Percentiles rank a stretch among this genome's conserved stretches.
Conservation (phyloP, 257 asterid species). For the Solanum boliviense region DNA sequence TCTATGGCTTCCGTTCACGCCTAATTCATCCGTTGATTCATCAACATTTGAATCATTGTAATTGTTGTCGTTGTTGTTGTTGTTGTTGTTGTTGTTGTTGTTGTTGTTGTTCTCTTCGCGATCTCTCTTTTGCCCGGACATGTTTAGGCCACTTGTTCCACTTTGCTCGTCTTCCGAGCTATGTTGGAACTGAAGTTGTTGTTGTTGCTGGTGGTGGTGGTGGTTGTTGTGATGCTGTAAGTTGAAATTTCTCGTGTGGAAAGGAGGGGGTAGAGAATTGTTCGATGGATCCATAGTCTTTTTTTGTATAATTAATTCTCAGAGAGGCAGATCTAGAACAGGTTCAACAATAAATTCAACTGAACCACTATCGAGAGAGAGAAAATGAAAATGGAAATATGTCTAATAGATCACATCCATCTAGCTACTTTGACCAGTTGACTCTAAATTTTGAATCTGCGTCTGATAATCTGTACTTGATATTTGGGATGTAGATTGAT, state of each 20-base stretch:
- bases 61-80: constrained; percentile 5
- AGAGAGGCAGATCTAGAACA: not conserved
- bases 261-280: constrained; percentile 59
- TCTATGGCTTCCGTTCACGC: not conserved
- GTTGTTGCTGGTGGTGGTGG: not conserved
- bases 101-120: constrained; percentile 32
- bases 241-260: constrained; percentile 74
- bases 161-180: constrained; percentile 62
- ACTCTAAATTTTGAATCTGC: not conserved
- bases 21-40: not conserved
- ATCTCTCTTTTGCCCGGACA: constrained; percentile 30
- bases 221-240: constrained; percentile 6
- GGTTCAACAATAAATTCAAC: not conserved
- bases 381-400: not conserved
- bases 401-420: not conserved
- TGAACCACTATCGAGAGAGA: not conserved
- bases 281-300: constrained; percentile 11
- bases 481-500: not conserved
- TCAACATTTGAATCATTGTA: not conserved
- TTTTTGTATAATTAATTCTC: not conserved
- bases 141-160: constrained; percentile 49
- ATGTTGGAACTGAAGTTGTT: constrained; percentile 4
- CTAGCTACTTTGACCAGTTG: not conserved
- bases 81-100: constrained; percentile 1
- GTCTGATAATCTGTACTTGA: not conserved